Conservation (phyloP, 768 basidiomycete species). For the Rhizopogon roseolus region DNA sequence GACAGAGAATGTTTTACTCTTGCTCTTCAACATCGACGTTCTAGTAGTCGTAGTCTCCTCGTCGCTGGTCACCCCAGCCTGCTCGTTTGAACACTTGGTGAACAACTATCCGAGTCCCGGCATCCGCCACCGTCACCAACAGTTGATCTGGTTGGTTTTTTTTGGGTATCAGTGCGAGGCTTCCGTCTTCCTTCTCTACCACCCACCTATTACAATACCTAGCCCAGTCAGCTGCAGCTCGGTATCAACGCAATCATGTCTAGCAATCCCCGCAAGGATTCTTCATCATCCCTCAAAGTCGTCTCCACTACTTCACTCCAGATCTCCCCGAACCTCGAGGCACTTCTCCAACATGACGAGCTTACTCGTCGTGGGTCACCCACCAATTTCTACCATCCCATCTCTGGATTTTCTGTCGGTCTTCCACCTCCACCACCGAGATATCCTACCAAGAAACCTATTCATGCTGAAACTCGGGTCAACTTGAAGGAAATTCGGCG, state of each 20-base stretch:
- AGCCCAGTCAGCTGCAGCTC: too few species aligned
- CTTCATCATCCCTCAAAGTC: background rate
- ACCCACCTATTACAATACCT: too few species aligned
- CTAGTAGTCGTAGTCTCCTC: too few species aligned
- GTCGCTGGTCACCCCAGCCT: too few species aligned
- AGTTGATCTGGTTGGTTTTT: too few species aligned
- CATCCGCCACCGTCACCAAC: too few species aligned
- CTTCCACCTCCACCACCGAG: conserved; percentile 33
- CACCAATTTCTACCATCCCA: conserved; percentile 8
- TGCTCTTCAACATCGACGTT: too few species aligned
- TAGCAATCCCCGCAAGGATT: background rate
- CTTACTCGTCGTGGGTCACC: conserved; percentile 31
- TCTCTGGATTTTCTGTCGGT: conserved; percentile 17
- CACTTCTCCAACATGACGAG: conserved; percentile 54
- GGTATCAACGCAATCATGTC: background rate
- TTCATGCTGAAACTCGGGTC: conserved; percentile 12
- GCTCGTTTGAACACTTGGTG: too few species aligned
- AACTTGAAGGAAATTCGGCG: conserved; percentile 11
- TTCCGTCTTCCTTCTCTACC: too few species aligned
- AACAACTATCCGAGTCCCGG: too few species aligned
- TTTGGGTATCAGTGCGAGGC: too few species aligned
- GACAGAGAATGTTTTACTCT: background rate
- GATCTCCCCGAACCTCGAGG: conserved; percentile 58
- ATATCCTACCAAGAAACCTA: conserved; percentile 10
- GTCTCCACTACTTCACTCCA: conserved; percentile 27